Percentiles rank a stretch among this genome's conserved stretches.
phyloP scores from a whole-genome alignment of 495 filamentous ascomycete genomes.

The Ascodesmis nigricans region DNA sequence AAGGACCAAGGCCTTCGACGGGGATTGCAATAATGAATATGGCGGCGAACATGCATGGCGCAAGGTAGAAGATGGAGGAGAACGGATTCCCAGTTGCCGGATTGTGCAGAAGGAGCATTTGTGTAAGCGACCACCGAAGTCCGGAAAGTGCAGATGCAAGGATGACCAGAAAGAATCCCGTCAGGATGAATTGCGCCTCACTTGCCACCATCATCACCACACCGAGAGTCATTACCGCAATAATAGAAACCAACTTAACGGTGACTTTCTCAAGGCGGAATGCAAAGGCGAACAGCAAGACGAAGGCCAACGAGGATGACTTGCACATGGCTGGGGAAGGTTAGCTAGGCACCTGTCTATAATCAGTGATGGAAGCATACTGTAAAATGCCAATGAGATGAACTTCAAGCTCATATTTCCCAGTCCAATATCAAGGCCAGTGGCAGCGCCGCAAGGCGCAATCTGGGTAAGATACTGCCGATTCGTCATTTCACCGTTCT shows the following conservation, averaged over 20 bases:
- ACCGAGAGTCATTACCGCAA: conserved; percentile 77
- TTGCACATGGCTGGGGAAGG: conserved; percentile 76
- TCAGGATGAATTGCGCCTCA: conserved; percentile 58
- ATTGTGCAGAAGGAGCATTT: conserved; percentile 84
- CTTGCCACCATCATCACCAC: conserved; percentile 99
- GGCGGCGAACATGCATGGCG: conserved; percentile 83
- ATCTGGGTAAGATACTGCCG: conserved; percentile 84
- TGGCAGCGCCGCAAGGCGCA: conserved; percentile 79
- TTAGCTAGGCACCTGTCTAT: conserved; percentile 7
- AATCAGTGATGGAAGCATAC: conserved; percentile 27
- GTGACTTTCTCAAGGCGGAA: conserved; percentile 83
- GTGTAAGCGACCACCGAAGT: conserved; percentile 91
- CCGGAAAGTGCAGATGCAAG: conserved; percentile 83
- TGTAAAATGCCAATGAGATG: conserved; percentile 92
- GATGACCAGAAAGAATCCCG: conserved; percentile 84
- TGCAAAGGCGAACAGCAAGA: conserved; percentile 83
- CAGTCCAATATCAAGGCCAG: conserved; percentile 85
- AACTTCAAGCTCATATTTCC: conserved; percentile 92
- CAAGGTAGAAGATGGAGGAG: conserved; percentile 87
- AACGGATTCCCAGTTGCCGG: conserved; percentile 94
- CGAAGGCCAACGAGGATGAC: conserved; percentile 85
- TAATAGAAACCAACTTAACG: conserved; percentile 63
- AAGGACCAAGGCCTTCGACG: conserved; percentile 52
- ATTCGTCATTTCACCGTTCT: conserved; percentile 47
- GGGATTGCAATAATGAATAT: conserved; percentile 62